Evolutionary conservation across 2,329 filamentous ascomycete genomes (phyloP), one percentile per base, ranked within the genome.

Genomic region (Aureobasidium musti): DNA sequence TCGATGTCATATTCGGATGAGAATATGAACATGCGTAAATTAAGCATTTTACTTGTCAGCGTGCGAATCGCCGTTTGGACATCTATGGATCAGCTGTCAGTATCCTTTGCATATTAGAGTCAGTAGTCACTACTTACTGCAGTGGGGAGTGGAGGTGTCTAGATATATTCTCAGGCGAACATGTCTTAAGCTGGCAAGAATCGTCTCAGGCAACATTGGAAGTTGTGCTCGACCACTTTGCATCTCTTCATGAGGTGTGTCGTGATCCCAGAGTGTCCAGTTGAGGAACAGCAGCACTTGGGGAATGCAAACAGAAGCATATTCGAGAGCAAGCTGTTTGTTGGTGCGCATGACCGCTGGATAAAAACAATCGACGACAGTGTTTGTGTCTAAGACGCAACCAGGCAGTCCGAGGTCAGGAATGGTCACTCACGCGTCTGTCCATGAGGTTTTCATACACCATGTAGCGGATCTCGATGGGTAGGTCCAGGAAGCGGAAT

Each of bases 401-500:
- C n/a, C 30, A 37, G 50, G 33, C 2, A 54, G 1, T 2, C 4
- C 33, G 2, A 56, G 13, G 8, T 10, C n/a, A 10, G 52, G 33
- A 13, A 56, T 1, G 3, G 1, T 39, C 35, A 17, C 1, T 0
- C 2, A 57, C 53, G 6, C 0, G 0, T 41, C 23, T 57, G 23
- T 39, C 35, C 53, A 2, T 28, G 13, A 43, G 5, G 1, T 11
- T 21, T 6, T 19, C 21, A 17, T 41, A 57, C 21, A 57, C 1
- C 37, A 57, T 57, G 17, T 33, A 45, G 0, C 41, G 39, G 19
- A 60, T 37, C 17, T 60, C 56, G 5, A 23, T 11, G 33, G 56
- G 56, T 1, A 60, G 28, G 19, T 60, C 41, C n/a, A 60, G 28
- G 19, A 60, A 60, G 11, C 39, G n/a, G n/a, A 60, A 47, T 3